Percentiles rank a stretch among this genome's conserved stretches.
phyloP scores from a whole-genome alignment of 768 basidiomycete species.

The Suillus cothurnatus region DNA sequence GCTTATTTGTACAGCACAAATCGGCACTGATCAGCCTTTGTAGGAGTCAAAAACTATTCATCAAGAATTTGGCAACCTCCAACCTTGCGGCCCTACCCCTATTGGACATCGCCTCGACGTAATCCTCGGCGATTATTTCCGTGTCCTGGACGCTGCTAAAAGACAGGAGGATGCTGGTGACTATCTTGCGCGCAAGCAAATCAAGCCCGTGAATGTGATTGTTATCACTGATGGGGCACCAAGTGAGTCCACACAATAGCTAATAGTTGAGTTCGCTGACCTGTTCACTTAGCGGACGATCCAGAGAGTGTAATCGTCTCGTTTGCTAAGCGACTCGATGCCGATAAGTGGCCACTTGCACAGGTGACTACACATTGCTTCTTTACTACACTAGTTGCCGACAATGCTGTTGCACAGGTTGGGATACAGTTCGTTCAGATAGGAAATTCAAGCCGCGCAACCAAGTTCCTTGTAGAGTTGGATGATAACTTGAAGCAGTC shows the following conservation, averaged over 20 bases:
- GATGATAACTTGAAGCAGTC: conserved; percentile 54
- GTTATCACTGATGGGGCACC: conserved; percentile 67
- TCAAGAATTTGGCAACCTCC: conserved; percentile 45
- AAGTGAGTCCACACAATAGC: conserved; percentile 38
- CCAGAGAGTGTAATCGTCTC: conserved; percentile 49
- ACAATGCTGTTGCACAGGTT: conserved; percentile 39
- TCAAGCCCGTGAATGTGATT: conserved; percentile 61
- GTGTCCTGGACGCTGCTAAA: conserved; percentile 35
- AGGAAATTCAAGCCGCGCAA: conserved; percentile 45
- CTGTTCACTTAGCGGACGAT: conserved; percentile 46
- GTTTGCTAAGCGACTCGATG: conserved; percentile 53
- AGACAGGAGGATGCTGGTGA: conserved; percentile 25
- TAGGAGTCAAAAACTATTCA: conserved; percentile 43
- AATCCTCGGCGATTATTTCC: conserved; percentile 41
- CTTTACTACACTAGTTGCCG: background rate
- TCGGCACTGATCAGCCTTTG: background rate
- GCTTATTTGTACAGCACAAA: background rate
- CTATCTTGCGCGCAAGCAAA: conserved; percentile 25
- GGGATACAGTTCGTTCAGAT: conserved; percentile 78
- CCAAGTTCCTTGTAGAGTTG: conserved; percentile 50
- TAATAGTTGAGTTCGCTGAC: background rate
- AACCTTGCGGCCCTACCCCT: conserved; percentile 47
- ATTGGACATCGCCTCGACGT: conserved; percentile 45
- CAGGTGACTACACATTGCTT: conserved; percentile 42
- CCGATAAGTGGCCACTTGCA: conserved; percentile 48